phyloP scores from a whole-genome alignment of 352 stramenopile genomes.

The Globisporangium takayamanum region DNA sequence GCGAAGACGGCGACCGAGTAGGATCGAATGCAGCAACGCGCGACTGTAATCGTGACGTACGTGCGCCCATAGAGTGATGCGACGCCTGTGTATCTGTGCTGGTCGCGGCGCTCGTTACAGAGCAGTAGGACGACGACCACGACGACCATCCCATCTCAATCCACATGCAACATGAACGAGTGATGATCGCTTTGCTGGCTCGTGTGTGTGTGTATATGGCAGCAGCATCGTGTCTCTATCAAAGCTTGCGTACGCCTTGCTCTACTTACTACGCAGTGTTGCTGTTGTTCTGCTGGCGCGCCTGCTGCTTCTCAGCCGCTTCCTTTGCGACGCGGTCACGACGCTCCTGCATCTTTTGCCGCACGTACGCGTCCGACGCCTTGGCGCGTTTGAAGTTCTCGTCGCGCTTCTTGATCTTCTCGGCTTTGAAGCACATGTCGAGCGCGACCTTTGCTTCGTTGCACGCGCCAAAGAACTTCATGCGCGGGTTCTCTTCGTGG shows the following conservation, averaged over 20 bases:
- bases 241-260: not conserved
- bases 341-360: conserved; percentile 70
- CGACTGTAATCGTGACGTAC: too few species aligned
- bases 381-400: conserved; percentile 63
- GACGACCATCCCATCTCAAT: too few species aligned
- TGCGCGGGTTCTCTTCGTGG: conserved; percentile 65
- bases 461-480: conserved; percentile 76
- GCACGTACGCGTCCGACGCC: conserved; percentile 61
- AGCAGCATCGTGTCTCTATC: too few species aligned
- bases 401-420: conserved; percentile 56
- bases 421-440: conserved; percentile 71
- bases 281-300: conserved; percentile 3
- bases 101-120: too few species aligned
- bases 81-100: too few species aligned
- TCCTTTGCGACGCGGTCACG: conserved; percentile 32
- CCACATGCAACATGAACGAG: too few species aligned
- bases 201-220: too few species aligned
- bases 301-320: conserved; percentile 4
- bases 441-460: conserved; percentile 65
- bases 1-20: not conserved
- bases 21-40: too few species aligned
- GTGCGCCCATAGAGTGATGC: too few species aligned
- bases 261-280: not conserved
- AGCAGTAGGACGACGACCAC: too few species aligned
- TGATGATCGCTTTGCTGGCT: too few species aligned